phyloP scores from a whole-genome alignment of 2,329 filamentous ascomycete species.

The Microdochium nivale region DNA sequence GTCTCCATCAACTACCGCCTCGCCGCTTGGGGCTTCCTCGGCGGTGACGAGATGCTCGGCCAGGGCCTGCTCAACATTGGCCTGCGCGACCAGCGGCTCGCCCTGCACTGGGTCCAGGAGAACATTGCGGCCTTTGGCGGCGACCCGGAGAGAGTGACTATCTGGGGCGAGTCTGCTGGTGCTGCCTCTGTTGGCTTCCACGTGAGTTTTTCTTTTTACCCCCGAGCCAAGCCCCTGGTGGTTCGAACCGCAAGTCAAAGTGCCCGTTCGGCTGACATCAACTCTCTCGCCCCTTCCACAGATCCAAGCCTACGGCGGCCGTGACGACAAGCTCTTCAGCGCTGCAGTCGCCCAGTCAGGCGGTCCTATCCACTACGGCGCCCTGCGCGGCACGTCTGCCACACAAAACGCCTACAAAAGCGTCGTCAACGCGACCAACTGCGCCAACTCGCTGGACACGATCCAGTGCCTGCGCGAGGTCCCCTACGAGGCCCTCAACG shows the following conservation, averaged over 20 bases:
- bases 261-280: too few relatives aligned
- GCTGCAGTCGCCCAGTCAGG: constrained; percentile 32
- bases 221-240: too few relatives aligned
- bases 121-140: constrained; percentile 20
- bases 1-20: constrained; percentile 38
- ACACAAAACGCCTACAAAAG: neutral
- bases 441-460: neutral
- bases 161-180: constrained; percentile 37
- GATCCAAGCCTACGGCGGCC: constrained; percentile 28
- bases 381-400: neutral
- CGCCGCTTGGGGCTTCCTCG: constrained; percentile 33
- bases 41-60: constrained; percentile 17
- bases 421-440: neutral
- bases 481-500: constrained; percentile 7
- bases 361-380: neutral
- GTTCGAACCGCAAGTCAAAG: too few relatives aligned
- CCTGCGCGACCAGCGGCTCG: constrained; percentile 27
- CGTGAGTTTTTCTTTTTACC: too few relatives aligned
- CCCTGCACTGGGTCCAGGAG: constrained; percentile 29
- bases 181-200: constrained; percentile 28
- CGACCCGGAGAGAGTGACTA: constrained; percentile 21
- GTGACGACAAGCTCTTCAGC: constrained; percentile 36
- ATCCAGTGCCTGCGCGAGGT: constrained; percentile 1
- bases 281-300: neutral
- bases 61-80: constrained; percentile 33